Evolutionary conservation across 352 stramenopile species (phyloP).

Genomic region (Elongisporangium anandrum): DNA sequence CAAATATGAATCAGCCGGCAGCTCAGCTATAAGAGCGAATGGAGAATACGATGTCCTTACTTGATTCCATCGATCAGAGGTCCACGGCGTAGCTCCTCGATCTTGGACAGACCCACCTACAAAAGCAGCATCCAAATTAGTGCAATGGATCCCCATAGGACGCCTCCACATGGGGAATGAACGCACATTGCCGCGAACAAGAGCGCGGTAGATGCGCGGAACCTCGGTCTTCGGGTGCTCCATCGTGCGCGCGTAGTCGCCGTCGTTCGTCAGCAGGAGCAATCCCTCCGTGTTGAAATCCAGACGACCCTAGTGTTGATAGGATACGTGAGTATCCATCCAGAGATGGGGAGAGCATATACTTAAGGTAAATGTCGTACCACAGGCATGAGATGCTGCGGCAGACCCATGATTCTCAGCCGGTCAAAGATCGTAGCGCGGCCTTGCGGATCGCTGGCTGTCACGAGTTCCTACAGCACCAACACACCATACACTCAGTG

Average conservation of each 20-base stretch:
- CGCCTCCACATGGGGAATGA: no score
- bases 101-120: constrained; percentile 72
- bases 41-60: constrained; percentile 20
- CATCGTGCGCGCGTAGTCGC: constrained; percentile 83
- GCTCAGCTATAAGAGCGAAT: neutral
- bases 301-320: constrained; percentile 63
- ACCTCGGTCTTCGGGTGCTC: constrained; percentile 85
- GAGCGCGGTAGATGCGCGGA: constrained; percentile 73
- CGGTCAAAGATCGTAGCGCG: constrained; percentile 87
- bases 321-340: no score
- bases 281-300: constrained; percentile 92
- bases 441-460: constrained; percentile 66
- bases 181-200: constrained; percentile 68
- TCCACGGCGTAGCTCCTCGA: constrained; percentile 68
- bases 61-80: constrained; percentile 83
- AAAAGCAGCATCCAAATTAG: neutral
- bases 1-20: constrained; percentile 1
- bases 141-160: neutral
- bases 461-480: constrained; percentile 65
- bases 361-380: constrained; percentile 26
- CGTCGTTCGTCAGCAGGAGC: constrained; percentile 91
- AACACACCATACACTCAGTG: constrained; percentile 2
- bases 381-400: constrained; percentile 86
- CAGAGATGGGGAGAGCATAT: no score
- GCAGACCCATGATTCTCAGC: constrained; percentile 73